These are phyloP conservation scores for Suillus lakei DNA, from an alignment of 768 basidiomycete genomes.

Conservation along the genomic window DNA sequence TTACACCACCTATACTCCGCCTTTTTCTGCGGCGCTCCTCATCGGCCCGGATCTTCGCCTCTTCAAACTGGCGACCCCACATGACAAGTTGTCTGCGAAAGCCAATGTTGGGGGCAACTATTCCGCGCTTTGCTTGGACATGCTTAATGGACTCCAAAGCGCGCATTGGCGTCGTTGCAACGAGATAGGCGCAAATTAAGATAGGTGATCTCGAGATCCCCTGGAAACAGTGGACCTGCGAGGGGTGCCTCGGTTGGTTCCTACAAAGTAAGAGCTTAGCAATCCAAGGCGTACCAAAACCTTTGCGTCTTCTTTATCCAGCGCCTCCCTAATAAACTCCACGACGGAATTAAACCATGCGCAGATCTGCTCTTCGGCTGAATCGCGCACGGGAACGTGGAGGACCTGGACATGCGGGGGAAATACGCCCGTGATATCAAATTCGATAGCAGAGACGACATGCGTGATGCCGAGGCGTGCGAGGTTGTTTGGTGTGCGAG, in stretches of 20 bases:
- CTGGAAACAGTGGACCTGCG: constrained; percentile 76
- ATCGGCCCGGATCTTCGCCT: constrained; percentile 23
- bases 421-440: constrained; percentile 31
- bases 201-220: constrained; percentile 80
- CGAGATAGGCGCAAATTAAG: constrained; percentile 74
- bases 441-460: constrained; percentile 68
- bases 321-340: constrained; percentile 54
- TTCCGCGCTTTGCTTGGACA: constrained; percentile 58
- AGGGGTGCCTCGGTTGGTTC: constrained; percentile 1
- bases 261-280: neutral
- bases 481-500: constrained; percentile 53
- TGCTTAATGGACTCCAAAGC: constrained; percentile 58
- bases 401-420: constrained; percentile 45
- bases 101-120: constrained; percentile 69
- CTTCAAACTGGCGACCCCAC: constrained; percentile 39
- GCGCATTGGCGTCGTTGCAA: constrained; percentile 55
- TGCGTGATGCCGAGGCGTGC: constrained; percentile 70
- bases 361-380: constrained; percentile 44
- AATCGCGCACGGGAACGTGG: constrained; percentile 57
- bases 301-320: constrained; percentile 45
- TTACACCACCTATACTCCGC: constrained; percentile 8
- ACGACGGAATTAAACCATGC: constrained; percentile 53
- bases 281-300: constrained; percentile 51
- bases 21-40: constrained; percentile 21
- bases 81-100: constrained; percentile 61